These are phyloP conservation scores for Pichia sp. DNA, from an alignment of 1,139 yeast species.

Conservation along the genomic window DNA sequence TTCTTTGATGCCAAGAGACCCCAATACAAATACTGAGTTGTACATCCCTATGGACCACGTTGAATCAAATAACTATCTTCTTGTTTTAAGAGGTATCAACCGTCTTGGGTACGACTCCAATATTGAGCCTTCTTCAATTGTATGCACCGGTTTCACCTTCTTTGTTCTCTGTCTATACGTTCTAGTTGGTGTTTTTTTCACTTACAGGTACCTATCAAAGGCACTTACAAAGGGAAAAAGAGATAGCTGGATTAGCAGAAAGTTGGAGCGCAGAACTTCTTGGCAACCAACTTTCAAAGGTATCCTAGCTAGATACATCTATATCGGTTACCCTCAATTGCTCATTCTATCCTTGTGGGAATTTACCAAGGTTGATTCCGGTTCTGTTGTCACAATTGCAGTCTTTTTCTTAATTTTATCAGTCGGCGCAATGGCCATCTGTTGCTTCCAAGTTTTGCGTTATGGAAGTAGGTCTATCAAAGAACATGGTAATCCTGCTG, in stretches of 20 bases:
- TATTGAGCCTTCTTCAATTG: constrained; percentile 71
- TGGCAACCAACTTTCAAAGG: constrained; percentile 63
- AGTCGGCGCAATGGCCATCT: constrained; percentile 52
- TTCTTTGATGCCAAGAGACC: constrained; percentile 7
- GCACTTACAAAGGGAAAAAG: constrained; percentile 41
- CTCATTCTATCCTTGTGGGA: constrained; percentile 73
- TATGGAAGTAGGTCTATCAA: constrained; percentile 54
- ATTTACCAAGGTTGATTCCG: constrained; percentile 63
- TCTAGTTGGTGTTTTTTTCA: constrained; percentile 46
- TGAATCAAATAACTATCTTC: constrained; percentile 36
- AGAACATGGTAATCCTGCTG: constrained; percentile 68
- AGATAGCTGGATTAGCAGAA: constrained; percentile 44
- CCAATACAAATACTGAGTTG: constrained; percentile 13
- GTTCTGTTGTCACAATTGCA: constrained; percentile 71
- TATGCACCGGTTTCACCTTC: constrained; percentile 71
- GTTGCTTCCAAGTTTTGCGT: constrained; percentile 52
- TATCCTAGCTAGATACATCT: constrained; percentile 60
- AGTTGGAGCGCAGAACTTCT: constrained; percentile 46
- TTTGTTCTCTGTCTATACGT: constrained; percentile 66
- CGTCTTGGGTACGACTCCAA: constrained; percentile 64
- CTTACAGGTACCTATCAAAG: constrained; percentile 36
- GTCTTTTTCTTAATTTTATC: constrained; percentile 56
- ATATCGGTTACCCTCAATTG: constrained; percentile 73
- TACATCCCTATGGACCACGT: constrained; percentile 26
- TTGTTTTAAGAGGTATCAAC: constrained; percentile 68